Conservation (phyloP, 2,329 filamentous ascomycete species). For the Colletotrichum australisinense region DNA sequence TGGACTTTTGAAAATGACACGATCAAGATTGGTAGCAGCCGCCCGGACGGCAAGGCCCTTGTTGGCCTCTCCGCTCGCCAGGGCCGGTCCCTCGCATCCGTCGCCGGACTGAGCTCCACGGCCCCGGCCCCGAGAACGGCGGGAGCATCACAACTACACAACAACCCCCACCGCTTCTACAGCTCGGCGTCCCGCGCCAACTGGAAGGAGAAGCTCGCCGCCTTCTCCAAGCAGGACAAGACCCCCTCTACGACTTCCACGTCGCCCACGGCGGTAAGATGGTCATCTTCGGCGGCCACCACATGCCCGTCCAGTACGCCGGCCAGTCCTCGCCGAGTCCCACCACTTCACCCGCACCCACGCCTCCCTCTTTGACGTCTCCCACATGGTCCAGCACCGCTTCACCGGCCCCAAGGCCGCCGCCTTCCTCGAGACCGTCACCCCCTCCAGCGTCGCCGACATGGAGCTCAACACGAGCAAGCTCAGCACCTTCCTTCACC, state of each 20-base stretch:
- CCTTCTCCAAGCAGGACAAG: conserved; percentile 58
- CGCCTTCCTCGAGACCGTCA: conserved; percentile 85
- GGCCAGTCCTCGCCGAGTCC: conserved; percentile 83
- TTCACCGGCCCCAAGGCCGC: conserved; percentile 84
- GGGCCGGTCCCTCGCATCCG: conserved; percentile 8
- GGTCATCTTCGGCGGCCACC: conserved; percentile 94
- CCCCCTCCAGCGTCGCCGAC: conserved; percentile 77
- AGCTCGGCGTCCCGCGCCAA: conserved; percentile 30
- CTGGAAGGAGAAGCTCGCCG: conserved; percentile 37
- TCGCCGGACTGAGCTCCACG: conserved; percentile 12
- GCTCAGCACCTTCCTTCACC: conserved; percentile 85
- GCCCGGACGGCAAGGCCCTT: conserved; percentile 26
- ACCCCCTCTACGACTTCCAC: conserved; percentile 85
- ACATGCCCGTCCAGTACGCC: conserved; percentile 92
- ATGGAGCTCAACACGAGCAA: conserved; percentile 78
- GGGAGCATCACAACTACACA: background rate
- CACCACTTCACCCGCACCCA: conserved; percentile 91
- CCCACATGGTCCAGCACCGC: conserved; percentile 94
- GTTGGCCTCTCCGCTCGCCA: conserved; percentile 20
- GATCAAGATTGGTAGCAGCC: conserved; percentile 25
- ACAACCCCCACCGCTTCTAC: conserved; percentile 12
- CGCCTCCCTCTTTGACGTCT: conserved; percentile 94
- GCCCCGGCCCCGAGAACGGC: conserved; percentile 18
- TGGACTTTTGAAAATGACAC: conserved; percentile 13
- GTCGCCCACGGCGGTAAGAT: conserved; percentile 86